phyloP scores from a whole-genome alignment of 179 eudicot species.

The Carnegiea gigantea region DNA sequence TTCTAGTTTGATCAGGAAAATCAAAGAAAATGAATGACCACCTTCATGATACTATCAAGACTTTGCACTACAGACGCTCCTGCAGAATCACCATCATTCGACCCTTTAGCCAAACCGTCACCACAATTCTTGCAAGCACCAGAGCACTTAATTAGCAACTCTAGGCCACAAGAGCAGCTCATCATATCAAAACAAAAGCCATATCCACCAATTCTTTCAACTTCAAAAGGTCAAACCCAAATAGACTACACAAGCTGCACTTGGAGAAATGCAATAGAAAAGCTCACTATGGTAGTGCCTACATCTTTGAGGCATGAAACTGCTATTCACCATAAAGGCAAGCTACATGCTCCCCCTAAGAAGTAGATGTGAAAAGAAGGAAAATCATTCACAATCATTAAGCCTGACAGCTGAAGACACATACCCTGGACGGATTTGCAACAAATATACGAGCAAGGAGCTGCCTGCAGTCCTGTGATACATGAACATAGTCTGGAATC shows the following conservation, averaged over 20 bases:
- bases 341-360: background rate
- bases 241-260: background rate
- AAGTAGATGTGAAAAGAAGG: background rate
- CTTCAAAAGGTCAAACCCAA: background rate
- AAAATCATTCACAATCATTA: background rate
- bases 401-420: conserved; percentile 1
- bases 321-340: background rate
- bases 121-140: background rate
- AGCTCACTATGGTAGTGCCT: background rate
- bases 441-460: conserved; percentile 43
- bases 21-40: background rate
- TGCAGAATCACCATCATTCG: background rate
- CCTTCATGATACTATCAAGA: background rate
- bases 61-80: too few species aligned
- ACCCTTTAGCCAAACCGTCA: background rate
- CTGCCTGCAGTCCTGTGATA: conserved; percentile 38
- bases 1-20: too few species aligned
- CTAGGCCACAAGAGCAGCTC: background rate
- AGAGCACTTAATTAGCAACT: background rate
- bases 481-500: conserved; percentile 42
- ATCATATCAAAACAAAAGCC: background rate
- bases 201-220: background rate
- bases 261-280: background rate
- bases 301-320: background rate
- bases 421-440: conserved; percentile 41